These are phyloP conservation scores for Marasmius tenuissimus DNA, from an alignment of 1,284 basidiomycete genomes.

Conservation along the genomic window DNA sequence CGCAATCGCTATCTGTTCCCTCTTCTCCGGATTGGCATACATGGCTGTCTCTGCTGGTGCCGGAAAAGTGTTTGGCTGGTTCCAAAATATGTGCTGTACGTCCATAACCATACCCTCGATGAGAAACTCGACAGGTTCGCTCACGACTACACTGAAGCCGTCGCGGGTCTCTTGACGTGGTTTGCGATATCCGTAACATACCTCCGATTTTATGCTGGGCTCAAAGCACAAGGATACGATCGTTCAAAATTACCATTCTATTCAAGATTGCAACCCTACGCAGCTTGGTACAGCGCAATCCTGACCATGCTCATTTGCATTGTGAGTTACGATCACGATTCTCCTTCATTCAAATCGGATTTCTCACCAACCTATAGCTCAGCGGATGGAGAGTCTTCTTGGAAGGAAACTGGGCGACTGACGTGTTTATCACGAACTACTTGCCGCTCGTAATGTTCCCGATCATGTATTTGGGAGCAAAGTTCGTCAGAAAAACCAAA, in stretches of 20 bases:
- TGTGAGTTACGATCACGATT: constrained; percentile 39
- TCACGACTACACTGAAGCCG: constrained; percentile 30
- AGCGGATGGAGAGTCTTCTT: constrained; percentile 80
- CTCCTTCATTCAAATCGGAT: not conserved
- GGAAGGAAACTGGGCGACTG: constrained; percentile 56
- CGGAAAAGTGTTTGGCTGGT: constrained; percentile 76
- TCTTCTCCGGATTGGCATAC: constrained; percentile 75
- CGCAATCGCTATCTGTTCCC: constrained; percentile 64
- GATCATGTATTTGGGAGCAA: constrained; percentile 64
- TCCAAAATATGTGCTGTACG: constrained; percentile 65
- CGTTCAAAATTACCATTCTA: constrained; percentile 67
- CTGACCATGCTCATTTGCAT: constrained; percentile 64
- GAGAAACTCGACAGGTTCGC: constrained; percentile 25
- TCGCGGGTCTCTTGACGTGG: constrained; percentile 77
- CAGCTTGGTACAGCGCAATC: constrained; percentile 65
- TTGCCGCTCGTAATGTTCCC: constrained; percentile 77
- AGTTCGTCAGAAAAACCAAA: constrained; percentile 47
- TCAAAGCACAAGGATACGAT: constrained; percentile 74
- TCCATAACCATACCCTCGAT: constrained; percentile 16
- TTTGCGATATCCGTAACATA: constrained; percentile 81
- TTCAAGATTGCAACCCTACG: constrained; percentile 63
- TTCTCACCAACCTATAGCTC: constrained; percentile 44
- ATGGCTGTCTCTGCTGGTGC: constrained; percentile 63
- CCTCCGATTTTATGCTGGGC: constrained; percentile 75
- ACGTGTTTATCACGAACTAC: constrained; percentile 77